Evolutionary conservation across 1,139 yeast genomes (phyloP).

Genomic region (Pichia sp.): DNA sequence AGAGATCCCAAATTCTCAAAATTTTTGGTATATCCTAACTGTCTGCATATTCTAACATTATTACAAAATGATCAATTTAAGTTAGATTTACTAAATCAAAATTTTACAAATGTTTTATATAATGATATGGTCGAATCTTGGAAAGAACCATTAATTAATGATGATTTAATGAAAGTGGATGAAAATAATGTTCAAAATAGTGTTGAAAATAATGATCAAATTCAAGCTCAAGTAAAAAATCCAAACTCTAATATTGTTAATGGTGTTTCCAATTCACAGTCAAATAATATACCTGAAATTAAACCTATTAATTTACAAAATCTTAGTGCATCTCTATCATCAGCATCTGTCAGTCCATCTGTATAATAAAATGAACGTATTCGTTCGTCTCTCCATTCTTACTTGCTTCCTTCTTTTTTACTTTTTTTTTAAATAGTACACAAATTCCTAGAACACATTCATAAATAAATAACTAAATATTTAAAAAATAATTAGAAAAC

Average conservation of each 20-base stretch:
- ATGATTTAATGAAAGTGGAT: constrained; percentile 1
- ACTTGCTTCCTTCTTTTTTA: background rate
- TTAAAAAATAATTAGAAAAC: background rate
- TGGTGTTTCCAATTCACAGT: background rate
- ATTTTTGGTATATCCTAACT: constrained; percentile 41
- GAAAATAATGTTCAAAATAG: background rate
- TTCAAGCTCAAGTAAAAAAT: background rate
- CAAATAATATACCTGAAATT: background rate
- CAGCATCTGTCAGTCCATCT: background rate
- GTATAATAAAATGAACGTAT: background rate
- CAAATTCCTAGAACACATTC: constrained; percentile 9
- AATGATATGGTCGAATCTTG: constrained; percentile 73
- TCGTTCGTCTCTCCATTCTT: too few species aligned
- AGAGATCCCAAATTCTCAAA: constrained; percentile 58
- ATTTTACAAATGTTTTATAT: constrained; percentile 53
- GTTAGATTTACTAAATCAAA: constrained; percentile 48
- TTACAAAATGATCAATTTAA: constrained; percentile 59
- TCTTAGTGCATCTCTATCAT: background rate
- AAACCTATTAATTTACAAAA: background rate
- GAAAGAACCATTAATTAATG: constrained; percentile 36
- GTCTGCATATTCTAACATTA: constrained; percentile 18
- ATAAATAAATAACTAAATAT: background rate
- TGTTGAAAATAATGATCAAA: background rate
- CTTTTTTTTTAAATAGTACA: constrained; percentile 1
- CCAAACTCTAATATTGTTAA: background rate